Evolutionary conservation across 805 yeast species (phyloP).

Genomic region (Zygosaccharomyces bisporus): DNA sequence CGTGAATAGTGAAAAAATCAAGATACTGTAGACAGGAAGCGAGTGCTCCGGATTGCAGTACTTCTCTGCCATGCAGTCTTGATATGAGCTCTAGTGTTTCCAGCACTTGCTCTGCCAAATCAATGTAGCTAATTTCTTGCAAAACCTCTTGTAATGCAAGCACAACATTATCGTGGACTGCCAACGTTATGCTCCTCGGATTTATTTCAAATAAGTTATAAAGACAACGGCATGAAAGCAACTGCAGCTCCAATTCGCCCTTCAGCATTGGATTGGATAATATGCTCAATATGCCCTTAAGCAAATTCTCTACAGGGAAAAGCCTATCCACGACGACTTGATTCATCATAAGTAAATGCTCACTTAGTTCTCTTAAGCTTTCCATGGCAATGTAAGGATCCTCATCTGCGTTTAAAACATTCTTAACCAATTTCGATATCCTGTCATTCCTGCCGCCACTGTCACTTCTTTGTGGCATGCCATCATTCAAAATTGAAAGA

Average conservation of each 20-base stretch:
- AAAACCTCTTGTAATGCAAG: slow-evolving; percentile 63
- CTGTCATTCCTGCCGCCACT: slow-evolving; percentile 21
- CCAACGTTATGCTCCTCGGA: slow-evolving; percentile 56
- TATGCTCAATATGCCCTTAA: slow-evolving; percentile 52
- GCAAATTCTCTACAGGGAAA: slow-evolving; percentile 56
- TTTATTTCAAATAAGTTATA: slow-evolving; percentile 76
- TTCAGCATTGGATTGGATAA: slow-evolving; percentile 54
- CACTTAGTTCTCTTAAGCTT: slow-evolving; percentile 61
- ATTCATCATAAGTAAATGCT: slow-evolving; percentile 64
- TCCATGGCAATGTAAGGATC: slow-evolving; percentile 63
- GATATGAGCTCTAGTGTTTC: slow-evolving; percentile 70
- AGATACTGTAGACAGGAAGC: slow-evolving; percentile 62
- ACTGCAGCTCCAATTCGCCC: slow-evolving; percentile 72
- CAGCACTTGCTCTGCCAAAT: slow-evolving; percentile 85
- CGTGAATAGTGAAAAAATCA: slow-evolving; percentile 85
- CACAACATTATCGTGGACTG: slow-evolving; percentile 63
- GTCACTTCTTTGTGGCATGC: slow-evolving; percentile 10
- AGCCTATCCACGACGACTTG: slow-evolving; percentile 56
- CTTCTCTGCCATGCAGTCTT: slow-evolving; percentile 46
- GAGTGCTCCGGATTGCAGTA: slow-evolving; percentile 59
- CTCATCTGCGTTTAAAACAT: slow-evolving; percentile 35
- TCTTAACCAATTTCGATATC: slow-evolving; percentile 27
- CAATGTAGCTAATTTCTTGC: slow-evolving; percentile 75
- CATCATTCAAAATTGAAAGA: slow-evolving; percentile 33
- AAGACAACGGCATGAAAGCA: slow-evolving; percentile 79